Conservation (phyloP, 148 eudicot genomes). For the Rhododendron kiyosumense region DNA sequence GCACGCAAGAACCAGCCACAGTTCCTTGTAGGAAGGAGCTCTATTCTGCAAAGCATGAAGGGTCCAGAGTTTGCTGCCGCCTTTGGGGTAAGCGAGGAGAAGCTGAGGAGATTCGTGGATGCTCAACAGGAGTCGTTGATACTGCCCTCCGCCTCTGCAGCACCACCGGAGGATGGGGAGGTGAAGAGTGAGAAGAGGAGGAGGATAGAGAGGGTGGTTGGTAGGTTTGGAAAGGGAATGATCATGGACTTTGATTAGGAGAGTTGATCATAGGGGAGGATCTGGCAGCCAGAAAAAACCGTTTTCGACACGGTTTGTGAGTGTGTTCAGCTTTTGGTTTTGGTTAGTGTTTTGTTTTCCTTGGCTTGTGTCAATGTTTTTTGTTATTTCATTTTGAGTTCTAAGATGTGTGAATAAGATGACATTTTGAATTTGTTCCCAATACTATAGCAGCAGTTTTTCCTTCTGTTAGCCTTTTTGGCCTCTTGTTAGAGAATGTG, state of each 20-base stretch:
- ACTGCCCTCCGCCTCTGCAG: constrained; percentile 50
- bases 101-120: constrained; percentile 25
- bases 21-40: constrained; percentile 64
- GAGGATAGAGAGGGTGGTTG: constrained; percentile 17
- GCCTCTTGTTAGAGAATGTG: neutral
- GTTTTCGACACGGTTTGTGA: neutral
- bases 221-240: constrained; percentile 25
- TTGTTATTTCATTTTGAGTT: neutral
- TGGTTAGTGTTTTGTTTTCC: neutral
- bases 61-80: constrained; percentile 73
- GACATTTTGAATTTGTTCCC: neutral
- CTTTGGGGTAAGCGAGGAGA: constrained; percentile 56
- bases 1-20: constrained; percentile 62
- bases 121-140: constrained; percentile 57
- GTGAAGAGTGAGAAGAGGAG: constrained; percentile 3
- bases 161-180: constrained; percentile 30
- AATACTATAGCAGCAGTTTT: neutral
- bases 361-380: neutral
- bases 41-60: constrained; percentile 48
- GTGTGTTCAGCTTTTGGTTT: neutral
- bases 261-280: neutral
- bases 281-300: neutral
- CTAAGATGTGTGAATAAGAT: neutral
- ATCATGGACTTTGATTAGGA: constrained; percentile 32
- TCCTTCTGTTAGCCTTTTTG: neutral